Evolutionary conservation across 1,139 yeast genomes (phyloP).

Genomic region (Hanseniaspora sp.): DNA sequence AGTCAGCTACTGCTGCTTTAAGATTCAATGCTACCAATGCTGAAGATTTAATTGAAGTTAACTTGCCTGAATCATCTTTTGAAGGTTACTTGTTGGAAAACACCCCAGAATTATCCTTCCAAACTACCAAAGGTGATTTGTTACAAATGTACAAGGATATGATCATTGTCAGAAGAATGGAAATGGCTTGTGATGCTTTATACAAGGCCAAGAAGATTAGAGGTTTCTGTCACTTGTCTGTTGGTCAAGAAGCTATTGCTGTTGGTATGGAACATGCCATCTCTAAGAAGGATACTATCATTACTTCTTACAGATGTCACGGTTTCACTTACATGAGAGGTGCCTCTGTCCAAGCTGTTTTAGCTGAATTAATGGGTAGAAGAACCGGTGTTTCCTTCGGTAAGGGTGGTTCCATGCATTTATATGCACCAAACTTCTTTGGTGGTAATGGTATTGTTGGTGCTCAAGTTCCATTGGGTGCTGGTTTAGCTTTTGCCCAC

Average conservation of each 20-base stretch:
- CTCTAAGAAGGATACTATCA: constrained; percentile 69
- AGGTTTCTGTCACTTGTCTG: constrained; percentile 98
- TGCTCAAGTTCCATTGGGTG: constrained; percentile 97
- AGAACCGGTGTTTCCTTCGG: constrained; percentile 92
- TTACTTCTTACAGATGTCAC: constrained; percentile 97
- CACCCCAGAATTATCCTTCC: constrained; percentile 58
- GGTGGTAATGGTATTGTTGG: constrained; percentile 99
- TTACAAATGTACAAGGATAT: constrained; percentile 94
- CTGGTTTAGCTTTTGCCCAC: constrained; percentile 95
- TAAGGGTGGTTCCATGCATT: constrained; percentile 99
- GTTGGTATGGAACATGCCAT: constrained; percentile 96
- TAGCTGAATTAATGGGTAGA: constrained; percentile 95
- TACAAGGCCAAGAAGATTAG: constrained; percentile 97
- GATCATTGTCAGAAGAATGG: constrained; percentile 91
- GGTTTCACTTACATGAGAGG: constrained; percentile 97
- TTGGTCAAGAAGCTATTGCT: constrained; percentile 97
- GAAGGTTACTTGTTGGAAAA: constrained; percentile 71
- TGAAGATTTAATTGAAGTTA: constrained; percentile 33
- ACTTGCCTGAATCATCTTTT: constrained; percentile 68
- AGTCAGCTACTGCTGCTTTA: constrained; percentile 16
- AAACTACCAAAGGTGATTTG: constrained; percentile 67
- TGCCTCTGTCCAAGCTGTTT: constrained; percentile 74
- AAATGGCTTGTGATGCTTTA: constrained; percentile 96
- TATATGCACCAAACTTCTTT: constrained; percentile 88
- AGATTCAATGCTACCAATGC: constrained; percentile 18